These are phyloP conservation scores for Pythium coloratum DNA, from an alignment of 352 stramenopile genomes.

Conservation along the genomic window DNA sequence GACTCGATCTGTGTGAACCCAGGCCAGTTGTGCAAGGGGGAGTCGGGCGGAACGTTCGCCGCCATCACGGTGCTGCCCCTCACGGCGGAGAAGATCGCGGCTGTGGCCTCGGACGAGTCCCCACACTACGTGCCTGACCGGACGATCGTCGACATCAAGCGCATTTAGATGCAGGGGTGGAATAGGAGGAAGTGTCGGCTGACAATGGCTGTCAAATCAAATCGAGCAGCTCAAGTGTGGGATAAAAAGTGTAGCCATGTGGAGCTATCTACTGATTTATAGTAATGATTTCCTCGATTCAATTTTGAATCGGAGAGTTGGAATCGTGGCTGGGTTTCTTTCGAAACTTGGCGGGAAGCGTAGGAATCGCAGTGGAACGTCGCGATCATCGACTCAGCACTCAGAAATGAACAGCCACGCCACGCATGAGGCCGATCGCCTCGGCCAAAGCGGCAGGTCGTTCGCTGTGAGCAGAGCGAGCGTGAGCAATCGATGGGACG, in stretches of 20 bases:
- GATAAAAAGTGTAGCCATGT: constrained; percentile 19
- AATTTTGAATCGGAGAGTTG: constrained; percentile 20
- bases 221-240: not conserved
- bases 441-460: constrained; percentile 3
- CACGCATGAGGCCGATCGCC: constrained; percentile 5
- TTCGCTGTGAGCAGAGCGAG: constrained; percentile 5
- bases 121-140: constrained; percentile 83
- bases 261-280: constrained; percentile 7
- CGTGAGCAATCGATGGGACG: constrained; percentile 13
- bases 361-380: constrained; percentile 3
- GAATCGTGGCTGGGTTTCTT: not conserved
- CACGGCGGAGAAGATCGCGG: constrained; percentile 70
- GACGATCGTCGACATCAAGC: constrained; percentile 91
- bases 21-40: constrained; percentile 92
- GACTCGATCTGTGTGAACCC: constrained; percentile 96
- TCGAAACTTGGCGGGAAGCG: constrained; percentile 10
- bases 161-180: constrained; percentile 51
- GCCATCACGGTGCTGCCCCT: constrained; percentile 91
- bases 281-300: constrained; percentile 9
- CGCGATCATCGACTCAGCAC: not conserved
- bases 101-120: constrained; percentile 42
- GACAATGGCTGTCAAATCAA: not conserved
- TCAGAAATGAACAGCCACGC: constrained; percentile 6
- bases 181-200: too few species aligned
- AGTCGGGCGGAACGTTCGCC: constrained; percentile 93